A percentile compares a stretch with the other conserved stretches of the same genome.
Evolutionary conservation across 768 basidiomycete genomes (phyloP).

Genomic region (Boletus huronensis): DNA sequence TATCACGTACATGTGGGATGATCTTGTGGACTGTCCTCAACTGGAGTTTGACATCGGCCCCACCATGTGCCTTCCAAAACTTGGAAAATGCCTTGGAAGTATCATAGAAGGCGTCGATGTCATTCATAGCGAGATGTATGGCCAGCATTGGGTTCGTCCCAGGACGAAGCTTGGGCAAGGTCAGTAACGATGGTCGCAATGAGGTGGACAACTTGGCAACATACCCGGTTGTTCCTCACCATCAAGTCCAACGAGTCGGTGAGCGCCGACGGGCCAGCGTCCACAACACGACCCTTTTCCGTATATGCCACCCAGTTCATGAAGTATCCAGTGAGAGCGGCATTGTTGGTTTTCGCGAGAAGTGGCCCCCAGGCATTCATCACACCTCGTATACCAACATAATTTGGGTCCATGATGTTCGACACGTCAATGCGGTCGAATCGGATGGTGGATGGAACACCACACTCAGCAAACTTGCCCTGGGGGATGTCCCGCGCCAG

Average conservation of each 20-base stretch:
- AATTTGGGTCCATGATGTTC: conserved; percentile 44
- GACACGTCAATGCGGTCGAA: conserved; percentile 51
- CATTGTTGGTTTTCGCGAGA: conserved; percentile 28
- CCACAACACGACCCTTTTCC: neutral
- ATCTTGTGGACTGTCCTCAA: conserved; percentile 32
- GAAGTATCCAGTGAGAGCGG: conserved; percentile 41
- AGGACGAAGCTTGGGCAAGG: conserved; percentile 6
- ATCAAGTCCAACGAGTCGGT: conserved; percentile 9
- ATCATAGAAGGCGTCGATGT: conserved; percentile 32
- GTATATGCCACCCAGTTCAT: conserved; percentile 43
- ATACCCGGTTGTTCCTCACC: conserved; percentile 15
- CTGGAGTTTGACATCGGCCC: conserved; percentile 20
- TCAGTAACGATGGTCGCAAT: neutral
- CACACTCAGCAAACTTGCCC: conserved; percentile 11
- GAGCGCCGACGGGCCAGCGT: conserved; percentile 1
- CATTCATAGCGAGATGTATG: conserved; percentile 6
- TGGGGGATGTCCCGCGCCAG: conserved; percentile 38
- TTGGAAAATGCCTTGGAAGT: conserved; percentile 35
- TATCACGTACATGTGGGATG: conserved; percentile 37
- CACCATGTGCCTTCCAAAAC: conserved; percentile 32
- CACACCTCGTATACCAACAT: conserved; percentile 36
- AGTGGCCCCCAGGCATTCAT: conserved; percentile 38
- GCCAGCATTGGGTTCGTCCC: neutral
- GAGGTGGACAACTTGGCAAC: neutral
- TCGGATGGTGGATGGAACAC: conserved; percentile 21